Percentiles rank a stretch among this genome's conserved stretches.
Evolutionary conservation across 2,329 filamentous ascomycete species (phyloP).

Genomic region (Aspergillus sp.): DNA sequence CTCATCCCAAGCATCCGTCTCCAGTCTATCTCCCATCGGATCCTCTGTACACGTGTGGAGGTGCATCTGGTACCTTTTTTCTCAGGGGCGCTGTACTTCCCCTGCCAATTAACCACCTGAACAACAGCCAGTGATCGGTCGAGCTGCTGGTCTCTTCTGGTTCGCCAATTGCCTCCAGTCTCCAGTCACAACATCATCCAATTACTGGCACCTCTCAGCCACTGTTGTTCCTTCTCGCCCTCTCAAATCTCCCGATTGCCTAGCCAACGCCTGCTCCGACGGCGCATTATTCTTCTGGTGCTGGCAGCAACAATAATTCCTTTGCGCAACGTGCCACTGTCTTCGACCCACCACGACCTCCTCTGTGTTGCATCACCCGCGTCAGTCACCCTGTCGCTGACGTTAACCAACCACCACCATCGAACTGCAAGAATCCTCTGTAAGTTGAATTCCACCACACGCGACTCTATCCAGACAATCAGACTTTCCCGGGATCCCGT

Average conservation of each 20-base stretch:
- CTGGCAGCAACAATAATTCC: neutral
- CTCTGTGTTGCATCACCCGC: constrained; percentile 28
- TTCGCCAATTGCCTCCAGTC: constrained; percentile 38
- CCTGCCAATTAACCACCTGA: constrained; percentile 4
- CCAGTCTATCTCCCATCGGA: too few species aligned
- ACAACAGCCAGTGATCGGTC: constrained; percentile 22
- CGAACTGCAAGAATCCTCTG: constrained; percentile 7
- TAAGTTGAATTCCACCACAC: constrained; percentile 11
- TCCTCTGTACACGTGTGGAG: too few species aligned
- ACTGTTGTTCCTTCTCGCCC: constrained; percentile 10
- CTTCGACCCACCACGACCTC: constrained; percentile 27
- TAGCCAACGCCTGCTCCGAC: constrained; percentile 1
- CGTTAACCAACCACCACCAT: constrained; percentile 19
- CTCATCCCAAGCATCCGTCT: too few species aligned
- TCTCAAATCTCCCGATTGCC: constrained; percentile 16
- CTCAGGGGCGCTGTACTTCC: neutral
- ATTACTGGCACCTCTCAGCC: constrained; percentile 16
- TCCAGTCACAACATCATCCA: constrained; percentile 21
- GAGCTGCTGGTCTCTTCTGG: constrained; percentile 28
- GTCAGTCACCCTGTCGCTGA: constrained; percentile 24
- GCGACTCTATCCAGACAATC: constrained; percentile 7
- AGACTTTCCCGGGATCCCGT: constrained; percentile 9
- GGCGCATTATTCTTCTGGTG: constrained; percentile 6
- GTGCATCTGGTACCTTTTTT: neutral
- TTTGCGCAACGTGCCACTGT: constrained; percentile 30